Base-by-base conservation (phyloP, 176 grass and related monocot genomes). In the Areca catechu region DNA sequence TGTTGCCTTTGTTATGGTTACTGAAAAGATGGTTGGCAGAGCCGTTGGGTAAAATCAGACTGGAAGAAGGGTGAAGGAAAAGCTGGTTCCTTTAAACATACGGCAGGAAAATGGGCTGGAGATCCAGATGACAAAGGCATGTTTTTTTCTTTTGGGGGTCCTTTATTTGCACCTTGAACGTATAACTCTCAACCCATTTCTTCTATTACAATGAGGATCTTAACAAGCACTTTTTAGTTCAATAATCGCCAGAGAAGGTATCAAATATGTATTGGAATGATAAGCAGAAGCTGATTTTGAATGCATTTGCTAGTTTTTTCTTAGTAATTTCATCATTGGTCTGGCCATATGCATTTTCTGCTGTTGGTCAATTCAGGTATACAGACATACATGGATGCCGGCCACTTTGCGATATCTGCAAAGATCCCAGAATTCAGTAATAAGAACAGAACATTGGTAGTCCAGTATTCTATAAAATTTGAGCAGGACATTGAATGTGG, bases 401-500 rank as follows among this genome's bases (percentile, higher is more conserved):
- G 82, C 27, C 88, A 99, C 71, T 99, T 85, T 76, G 94, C 88
- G 24, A 93, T 99, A 64, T 99, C 94, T 21, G 94, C 94, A 49
- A 93, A 99, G 69, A 79, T 93, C 54, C 81, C 81, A 0, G 79
- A 99, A 64, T 88, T 91, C 67, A 93, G 81, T 75, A 99, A 99
- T 78, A 80, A 89, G 75, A 76, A 76, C 15, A 70, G 79, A 2
- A 93, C 84, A 19, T 71, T 99, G 56, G 94, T 99, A 16, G 54
- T 99, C 17, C 94, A 99, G 69, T 99, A 99, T 43, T 99, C 94
- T 12, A 99, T 93, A 62, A 99, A 91, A 76, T 85, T 99, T 83
- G 94, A 99, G 79, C 94, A 99, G 74, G 94, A 99, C 4, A 99
- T 99, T 23, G 94, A 99, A 60, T 99, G 94, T 76, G 94, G 94